A percentile compares a stretch with the other conserved stretches of the same genome.
These are phyloP conservation scores for Cymbidium sinense DNA, from an alignment of 106 monocot genomes.

Conservation along the genomic window DNA sequence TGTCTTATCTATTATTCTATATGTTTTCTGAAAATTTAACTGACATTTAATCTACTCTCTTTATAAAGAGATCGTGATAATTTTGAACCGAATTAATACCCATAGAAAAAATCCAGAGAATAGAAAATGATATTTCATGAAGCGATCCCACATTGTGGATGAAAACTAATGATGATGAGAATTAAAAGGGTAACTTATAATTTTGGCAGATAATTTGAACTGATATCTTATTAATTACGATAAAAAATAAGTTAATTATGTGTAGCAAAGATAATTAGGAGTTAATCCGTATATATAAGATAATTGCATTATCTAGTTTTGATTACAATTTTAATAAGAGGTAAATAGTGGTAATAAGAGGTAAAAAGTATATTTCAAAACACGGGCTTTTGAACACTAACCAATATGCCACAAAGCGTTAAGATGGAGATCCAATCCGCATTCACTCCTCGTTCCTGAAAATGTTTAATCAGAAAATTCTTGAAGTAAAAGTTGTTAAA, in stretches of 20 bases:
- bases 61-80: no score
- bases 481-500: not conserved
- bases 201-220: not conserved
- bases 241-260: not conserved
- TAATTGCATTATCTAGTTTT: not conserved
- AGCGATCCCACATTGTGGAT: no score
- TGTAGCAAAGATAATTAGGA: not conserved
- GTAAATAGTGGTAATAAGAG: not conserved
- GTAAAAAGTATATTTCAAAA: not conserved
- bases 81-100: no score
- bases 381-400: conserved; percentile 12
- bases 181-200: not conserved
- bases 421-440: conserved; percentile 36
- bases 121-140: no score
- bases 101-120: no score
- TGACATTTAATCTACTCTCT: no score
- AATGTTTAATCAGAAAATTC: not conserved
- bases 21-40: no score
- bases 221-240: not conserved
- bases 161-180: not conserved
- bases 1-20: no score
- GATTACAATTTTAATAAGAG: not conserved
- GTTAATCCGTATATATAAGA: not conserved
- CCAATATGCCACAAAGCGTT: conserved; percentile 62
- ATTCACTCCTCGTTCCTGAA: conserved; percentile 37